A percentile compares a stretch with the other conserved stretches of the same genome.
Evolutionary conservation across 2,329 filamentous ascomycete species (phyloP).

Genomic region (Alternaria sp.): DNA sequence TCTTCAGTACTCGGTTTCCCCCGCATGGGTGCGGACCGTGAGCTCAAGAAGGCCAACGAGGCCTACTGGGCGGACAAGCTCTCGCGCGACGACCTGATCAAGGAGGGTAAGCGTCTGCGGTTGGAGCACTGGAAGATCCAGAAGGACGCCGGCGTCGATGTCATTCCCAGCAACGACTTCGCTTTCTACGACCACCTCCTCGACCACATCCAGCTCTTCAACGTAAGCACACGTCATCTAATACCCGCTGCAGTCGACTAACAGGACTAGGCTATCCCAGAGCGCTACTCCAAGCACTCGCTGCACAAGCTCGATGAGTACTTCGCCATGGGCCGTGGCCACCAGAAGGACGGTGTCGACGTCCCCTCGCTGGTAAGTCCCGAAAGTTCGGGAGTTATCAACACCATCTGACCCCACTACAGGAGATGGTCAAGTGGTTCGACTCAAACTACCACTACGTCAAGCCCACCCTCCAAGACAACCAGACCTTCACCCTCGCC

Average conservation of each 20-base stretch:
- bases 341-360: slow-evolving; percentile 93
- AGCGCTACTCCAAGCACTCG: slow-evolving; percentile 89
- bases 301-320: slow-evolving; percentile 92
- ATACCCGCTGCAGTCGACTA: slow-evolving; percentile 11
- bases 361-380: slow-evolving; percentile 75
- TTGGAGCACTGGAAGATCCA: slow-evolving; percentile 99
- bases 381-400: neutral
- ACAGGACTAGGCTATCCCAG: slow-evolving; percentile 75
- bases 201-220: slow-evolving; percentile 97
- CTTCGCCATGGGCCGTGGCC: slow-evolving; percentile 99
- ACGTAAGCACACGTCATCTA: slow-evolving; percentile 64
- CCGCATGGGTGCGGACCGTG: slow-evolving; percentile 96
- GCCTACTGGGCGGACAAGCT: slow-evolving; percentile 97
- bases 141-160: slow-evolving; percentile 95
- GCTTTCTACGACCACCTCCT: slow-evolving; percentile 98
- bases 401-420: slow-evolving; percentile 29
- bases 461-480: slow-evolving; percentile 96
- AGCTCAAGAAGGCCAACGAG: slow-evolving; percentile 99
- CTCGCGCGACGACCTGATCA: slow-evolving; percentile 86
- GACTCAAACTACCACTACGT: slow-evolving; percentile 99
- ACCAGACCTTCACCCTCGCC: slow-evolving; percentile 92
- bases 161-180: slow-evolving; percentile 99
- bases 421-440: slow-evolving; percentile 99
- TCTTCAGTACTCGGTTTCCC: slow-evolving; percentile 94
- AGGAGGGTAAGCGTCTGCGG: slow-evolving; percentile 96